Conservation (phyloP, 257 asterid genomes). For the Plantago major region DNA sequence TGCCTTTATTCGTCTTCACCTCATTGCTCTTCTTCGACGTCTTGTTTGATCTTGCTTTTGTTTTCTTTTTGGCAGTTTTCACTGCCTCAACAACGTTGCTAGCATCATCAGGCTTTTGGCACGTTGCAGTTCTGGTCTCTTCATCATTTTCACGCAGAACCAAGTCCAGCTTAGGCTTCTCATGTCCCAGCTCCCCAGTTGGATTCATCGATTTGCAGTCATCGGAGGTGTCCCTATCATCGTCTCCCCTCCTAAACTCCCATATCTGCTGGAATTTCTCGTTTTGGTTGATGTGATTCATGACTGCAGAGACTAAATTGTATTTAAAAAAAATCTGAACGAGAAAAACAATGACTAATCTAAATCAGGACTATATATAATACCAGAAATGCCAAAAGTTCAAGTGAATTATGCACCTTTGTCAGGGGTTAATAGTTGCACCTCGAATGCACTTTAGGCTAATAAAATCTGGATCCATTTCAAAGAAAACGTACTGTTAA, state of each 20-base stretch:
- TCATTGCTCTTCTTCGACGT: constrained; percentile 18
- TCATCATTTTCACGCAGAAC: constrained; percentile 29
- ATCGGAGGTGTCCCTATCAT: constrained; percentile 46
- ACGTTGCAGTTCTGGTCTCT: constrained; percentile 4
- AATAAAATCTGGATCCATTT: too few species aligned
- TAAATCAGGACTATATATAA: too few species aligned
- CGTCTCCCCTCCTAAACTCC: constrained; percentile 54
- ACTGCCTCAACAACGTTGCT: background rate
- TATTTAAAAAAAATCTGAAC: too few species aligned
- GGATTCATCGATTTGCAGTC: constrained; percentile 27
- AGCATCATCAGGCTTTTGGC: constrained; percentile 11
- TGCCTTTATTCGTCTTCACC: constrained; percentile 6
- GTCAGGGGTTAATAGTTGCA: too few species aligned
- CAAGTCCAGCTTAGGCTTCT: constrained; percentile 24
- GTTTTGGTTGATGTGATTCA: constrained; percentile 19
- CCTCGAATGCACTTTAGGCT: too few species aligned
- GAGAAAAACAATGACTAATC: too few species aligned
- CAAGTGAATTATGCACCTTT: too few species aligned
- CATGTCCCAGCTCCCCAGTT: constrained; percentile 12
- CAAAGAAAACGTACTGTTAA: too few species aligned
- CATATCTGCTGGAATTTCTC: constrained; percentile 43
- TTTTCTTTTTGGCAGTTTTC: constrained; percentile 11
- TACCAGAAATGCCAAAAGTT: too few species aligned
- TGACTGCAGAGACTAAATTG: too few species aligned
- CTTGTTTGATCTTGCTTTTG: constrained; percentile 3